phyloP scores from a whole-genome alignment of 2,329 filamentous ascomycete species.

The Ophiostoma quercus region DNA sequence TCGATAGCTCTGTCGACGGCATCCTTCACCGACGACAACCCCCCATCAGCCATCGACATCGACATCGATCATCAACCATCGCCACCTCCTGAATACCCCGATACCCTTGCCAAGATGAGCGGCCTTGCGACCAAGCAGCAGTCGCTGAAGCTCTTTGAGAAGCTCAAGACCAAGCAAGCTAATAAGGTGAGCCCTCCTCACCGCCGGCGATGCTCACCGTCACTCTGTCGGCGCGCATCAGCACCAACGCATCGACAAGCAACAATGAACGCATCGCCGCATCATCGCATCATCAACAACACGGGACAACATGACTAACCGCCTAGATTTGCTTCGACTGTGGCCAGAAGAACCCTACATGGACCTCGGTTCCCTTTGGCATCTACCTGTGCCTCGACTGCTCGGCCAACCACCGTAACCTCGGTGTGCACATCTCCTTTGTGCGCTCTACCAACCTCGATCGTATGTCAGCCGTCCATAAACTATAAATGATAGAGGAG shows the following conservation, averaged over 20 bases:
- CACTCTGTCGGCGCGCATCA: not conserved
- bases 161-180: conserved; percentile 86
- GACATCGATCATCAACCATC: not conserved
- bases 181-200: conserved; percentile 65
- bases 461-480: conserved; percentile 51
- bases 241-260: no score
- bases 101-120: conserved; percentile 48
- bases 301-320: not conserved
- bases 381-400: conserved; percentile 99
- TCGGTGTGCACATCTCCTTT: conserved; percentile 98
- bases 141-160: conserved; percentile 96
- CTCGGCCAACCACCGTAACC: conserved; percentile 92
- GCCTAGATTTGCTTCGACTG: conserved; percentile 94
- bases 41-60: not conserved
- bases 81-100: not conserved
- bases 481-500: not conserved
- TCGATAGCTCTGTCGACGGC: not conserved
- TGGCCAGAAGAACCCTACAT: conserved; percentile 93
- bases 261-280: not conserved
- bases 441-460: conserved; percentile 97
- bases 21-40: not conserved
- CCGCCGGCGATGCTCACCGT: not conserved
- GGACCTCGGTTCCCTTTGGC: conserved; percentile 91
- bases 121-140: conserved; percentile 82
- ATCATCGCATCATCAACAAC: not conserved